These are phyloP conservation scores for Nannochloris sp. DNA, from an alignment of 139 green algal genomes.

Conservation along the genomic window DNA sequence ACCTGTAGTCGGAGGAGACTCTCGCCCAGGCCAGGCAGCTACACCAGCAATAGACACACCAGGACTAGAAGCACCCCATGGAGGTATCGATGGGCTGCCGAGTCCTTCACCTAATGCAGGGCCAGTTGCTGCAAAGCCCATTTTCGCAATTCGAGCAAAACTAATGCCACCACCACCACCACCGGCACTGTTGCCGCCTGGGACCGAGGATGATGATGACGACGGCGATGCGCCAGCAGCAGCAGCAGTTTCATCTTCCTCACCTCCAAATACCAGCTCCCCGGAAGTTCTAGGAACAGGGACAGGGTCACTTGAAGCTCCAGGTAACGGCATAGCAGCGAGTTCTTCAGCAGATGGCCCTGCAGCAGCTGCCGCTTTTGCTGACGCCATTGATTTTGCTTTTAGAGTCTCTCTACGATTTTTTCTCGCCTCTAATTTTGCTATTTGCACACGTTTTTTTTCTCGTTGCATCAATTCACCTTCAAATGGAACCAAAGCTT, in stretches of 20 bases:
- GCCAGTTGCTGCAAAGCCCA: slow-evolving; percentile 68
- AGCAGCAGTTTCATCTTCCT: not conserved
- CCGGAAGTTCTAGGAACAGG: not conserved
- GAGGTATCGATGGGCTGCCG: not conserved
- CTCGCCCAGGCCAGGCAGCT: not conserved
- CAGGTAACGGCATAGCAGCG: slow-evolving; percentile 21
- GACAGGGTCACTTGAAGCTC: not conserved
- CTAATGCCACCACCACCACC: slow-evolving; percentile 35
- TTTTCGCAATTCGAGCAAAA: slow-evolving; percentile 57
- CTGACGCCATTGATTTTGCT: too few species aligned
- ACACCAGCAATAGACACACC: not conserved
- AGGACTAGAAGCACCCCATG: not conserved
- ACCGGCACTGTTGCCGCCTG: too few species aligned
- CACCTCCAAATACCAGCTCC: not conserved
- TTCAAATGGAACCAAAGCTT: slow-evolving; percentile 54
- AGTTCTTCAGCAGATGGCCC: slow-evolving; percentile 46
- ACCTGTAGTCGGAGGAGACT: not conserved
- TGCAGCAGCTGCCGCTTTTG: slow-evolving; percentile 32
- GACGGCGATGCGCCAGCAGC: not conserved
- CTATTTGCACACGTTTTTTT: slow-evolving; percentile 30
- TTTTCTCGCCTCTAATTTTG: slow-evolving; percentile 1
- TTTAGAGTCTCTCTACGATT: slow-evolving; percentile 11
- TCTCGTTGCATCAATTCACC: slow-evolving; percentile 55
- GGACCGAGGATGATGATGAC: too few species aligned
- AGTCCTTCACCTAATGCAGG: slow-evolving; percentile 28